Evolutionary conservation across 1,284 basidiomycete species (phyloP).

Genomic region (Fomes fomentarius): DNA sequence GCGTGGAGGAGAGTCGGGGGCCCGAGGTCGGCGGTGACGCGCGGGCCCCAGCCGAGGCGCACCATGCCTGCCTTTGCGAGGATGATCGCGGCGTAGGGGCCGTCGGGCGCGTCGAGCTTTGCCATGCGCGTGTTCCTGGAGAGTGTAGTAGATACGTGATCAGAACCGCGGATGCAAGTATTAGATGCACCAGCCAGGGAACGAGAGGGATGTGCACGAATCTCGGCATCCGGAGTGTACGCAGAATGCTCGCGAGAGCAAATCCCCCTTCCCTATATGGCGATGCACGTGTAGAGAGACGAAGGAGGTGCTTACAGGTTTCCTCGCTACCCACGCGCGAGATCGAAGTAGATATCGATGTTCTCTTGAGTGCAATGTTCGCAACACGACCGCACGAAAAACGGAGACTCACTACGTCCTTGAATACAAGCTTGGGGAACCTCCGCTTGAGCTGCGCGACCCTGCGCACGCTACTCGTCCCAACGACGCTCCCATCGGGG

Average conservation of each 20-base stretch:
- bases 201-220: background rate
- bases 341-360: background rate
- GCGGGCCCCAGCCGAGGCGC: conserved; percentile 78
- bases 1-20: conserved; percentile 86
- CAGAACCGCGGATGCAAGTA: background rate
- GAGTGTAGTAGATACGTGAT: too few species aligned
- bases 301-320: conserved; percentile 63
- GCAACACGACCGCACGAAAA: too few species aligned
- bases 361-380: background rate
- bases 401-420: conserved; percentile 79
- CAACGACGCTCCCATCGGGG: conserved; percentile 88
- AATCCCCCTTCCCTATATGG: too few species aligned
- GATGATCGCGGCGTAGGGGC: conserved; percentile 89
- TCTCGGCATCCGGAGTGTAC: too few species aligned
- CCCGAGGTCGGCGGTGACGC: conserved; percentile 79
- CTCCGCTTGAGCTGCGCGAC: conserved; percentile 88
- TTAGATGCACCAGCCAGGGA: background rate
- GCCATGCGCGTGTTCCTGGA: conserved; percentile 83
- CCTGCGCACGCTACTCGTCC: conserved; percentile 92
- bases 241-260: too few species aligned
- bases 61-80: conserved; percentile 94
- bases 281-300: too few species aligned
- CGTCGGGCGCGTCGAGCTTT: conserved; percentile 87
- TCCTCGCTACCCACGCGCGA: conserved; percentile 56
- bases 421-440: conserved; percentile 82